phyloP scores from a whole-genome alignment of 768 basidiomycete genomes.

The Panaeolus papilionaceus region DNA sequence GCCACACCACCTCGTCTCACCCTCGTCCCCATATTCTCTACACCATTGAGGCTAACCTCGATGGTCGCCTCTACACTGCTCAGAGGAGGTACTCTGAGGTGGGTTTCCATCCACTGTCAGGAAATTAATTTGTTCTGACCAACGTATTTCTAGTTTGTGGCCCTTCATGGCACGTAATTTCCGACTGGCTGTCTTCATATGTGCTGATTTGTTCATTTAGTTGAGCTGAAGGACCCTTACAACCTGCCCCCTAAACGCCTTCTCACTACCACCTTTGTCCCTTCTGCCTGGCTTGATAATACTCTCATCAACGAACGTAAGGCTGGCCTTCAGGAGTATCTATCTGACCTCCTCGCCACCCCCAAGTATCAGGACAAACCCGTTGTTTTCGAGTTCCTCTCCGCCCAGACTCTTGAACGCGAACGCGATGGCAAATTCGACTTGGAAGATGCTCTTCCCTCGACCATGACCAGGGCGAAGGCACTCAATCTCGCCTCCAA shows the following conservation, averaged over 20 bases:
- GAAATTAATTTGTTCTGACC: background rate
- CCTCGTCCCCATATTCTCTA: conserved; percentile 57
- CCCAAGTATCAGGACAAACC: conserved; percentile 41
- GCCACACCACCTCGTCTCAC: conserved; percentile 52
- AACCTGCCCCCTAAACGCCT: conserved; percentile 58
- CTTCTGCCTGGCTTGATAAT: conserved; percentile 61
- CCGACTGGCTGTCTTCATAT: background rate
- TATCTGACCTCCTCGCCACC: conserved; percentile 44
- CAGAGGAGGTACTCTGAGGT: conserved; percentile 55
- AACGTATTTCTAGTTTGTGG: conserved; percentile 34
- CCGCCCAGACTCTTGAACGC: conserved; percentile 29
- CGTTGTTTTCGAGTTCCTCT: conserved; percentile 46
- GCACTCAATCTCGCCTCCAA: conserved; percentile 32
- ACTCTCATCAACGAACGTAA: conserved; percentile 58
- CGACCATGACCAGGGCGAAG: conserved; percentile 47
- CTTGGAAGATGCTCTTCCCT: conserved; percentile 53
- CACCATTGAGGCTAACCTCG: conserved; percentile 40
- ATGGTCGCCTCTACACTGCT: conserved; percentile 38
- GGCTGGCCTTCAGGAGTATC: conserved; percentile 49
- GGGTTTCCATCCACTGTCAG: conserved; percentile 13
- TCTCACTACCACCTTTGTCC: conserved; percentile 52
- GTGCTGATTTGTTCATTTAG: background rate
- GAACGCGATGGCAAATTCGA: conserved; percentile 37
- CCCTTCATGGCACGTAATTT: conserved; percentile 39
- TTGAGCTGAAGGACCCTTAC: conserved; percentile 44